Evolutionary conservation across 805 yeast species (phyloP), one percentile per base, ranked within the genome.

Genomic region (Candida railenensis): DNA sequence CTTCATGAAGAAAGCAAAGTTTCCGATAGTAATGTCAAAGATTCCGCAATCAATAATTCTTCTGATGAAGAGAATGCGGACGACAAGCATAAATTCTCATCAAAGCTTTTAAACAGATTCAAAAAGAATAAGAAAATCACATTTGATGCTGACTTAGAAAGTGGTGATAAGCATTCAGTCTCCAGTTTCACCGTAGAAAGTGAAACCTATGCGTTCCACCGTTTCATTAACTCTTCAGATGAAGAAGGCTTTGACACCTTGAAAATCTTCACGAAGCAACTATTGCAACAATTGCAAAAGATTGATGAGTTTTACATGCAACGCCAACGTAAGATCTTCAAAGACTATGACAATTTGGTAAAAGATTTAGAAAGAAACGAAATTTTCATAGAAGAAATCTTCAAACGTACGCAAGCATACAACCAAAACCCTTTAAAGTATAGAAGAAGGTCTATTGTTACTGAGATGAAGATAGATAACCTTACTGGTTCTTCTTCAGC

Each of bases 221-320:
- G 58, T 2, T 47, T 58, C n/a, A 40, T 21, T n/a, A 48, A 42
- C 4, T 44, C 43, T 12, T 16, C 46, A 21, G 46, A 48, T 30
- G 51, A 51, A 4, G 37, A 43, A 11, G 20, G 42, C 15, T 47
- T 55, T 33, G 65, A 58, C 44, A 69, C 72, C 2, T 58, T 69
- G 46, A 71, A 68, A 34, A 67, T 74, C 2, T 83, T 83, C 49
- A 51, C 81, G 34, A 62, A 68, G 32, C 72, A 69, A 46, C 64
- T 83, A 42, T 54, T 69, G 22, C 61, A 57, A n/a, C 85, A 83
- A 54, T 67, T 81, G 46, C 50, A 53, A 20, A 81, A 79, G 53
- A 73, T 83, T 47, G 81, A 80, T 55, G 66, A 60, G 5, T 83
- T 83, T 50, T 83, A 76, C 59, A 62, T 65, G 36, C 47, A 53